Evolutionary conservation across 2,329 filamentous ascomycete genomes (phyloP).

Genomic region (Verticillium nubilum): DNA sequence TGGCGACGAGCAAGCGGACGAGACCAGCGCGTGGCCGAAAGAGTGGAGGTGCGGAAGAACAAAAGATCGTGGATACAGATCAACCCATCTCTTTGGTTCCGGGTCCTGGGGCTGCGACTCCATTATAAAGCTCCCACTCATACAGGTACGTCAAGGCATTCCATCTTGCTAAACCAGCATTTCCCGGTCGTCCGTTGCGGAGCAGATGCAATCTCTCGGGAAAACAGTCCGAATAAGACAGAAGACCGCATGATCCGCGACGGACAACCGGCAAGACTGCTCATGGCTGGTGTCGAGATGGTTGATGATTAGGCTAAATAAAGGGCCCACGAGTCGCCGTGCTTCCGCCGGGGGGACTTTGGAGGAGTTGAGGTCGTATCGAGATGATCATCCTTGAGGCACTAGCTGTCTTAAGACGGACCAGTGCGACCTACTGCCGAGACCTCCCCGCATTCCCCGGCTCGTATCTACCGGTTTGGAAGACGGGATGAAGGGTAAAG

Average conservation of each 20-base stretch:
- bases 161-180: background rate
- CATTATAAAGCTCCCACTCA: background rate
- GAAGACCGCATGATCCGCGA: background rate
- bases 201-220: background rate
- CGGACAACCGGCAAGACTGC: background rate
- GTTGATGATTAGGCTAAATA: background rate
- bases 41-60: background rate
- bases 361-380: background rate
- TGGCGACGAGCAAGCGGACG: background rate
- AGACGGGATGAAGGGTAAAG: background rate
- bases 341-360: background rate
- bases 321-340: background rate
- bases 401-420: background rate
- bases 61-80: background rate
- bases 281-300: background rate
- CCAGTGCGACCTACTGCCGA: background rate
- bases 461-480: background rate
- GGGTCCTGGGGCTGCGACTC: background rate
- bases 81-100: background rate
- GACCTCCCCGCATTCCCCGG: background rate
- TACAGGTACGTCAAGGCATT: background rate
- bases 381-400: background rate
- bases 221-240: background rate
- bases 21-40: background rate
- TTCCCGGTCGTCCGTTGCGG: background rate